A percentile compares a stretch with the other conserved stretches of the same genome.
These are phyloP conservation scores for Amaranthus palmeri DNA, from an alignment of 148 eudicot species.

Conservation along the genomic window DNA sequence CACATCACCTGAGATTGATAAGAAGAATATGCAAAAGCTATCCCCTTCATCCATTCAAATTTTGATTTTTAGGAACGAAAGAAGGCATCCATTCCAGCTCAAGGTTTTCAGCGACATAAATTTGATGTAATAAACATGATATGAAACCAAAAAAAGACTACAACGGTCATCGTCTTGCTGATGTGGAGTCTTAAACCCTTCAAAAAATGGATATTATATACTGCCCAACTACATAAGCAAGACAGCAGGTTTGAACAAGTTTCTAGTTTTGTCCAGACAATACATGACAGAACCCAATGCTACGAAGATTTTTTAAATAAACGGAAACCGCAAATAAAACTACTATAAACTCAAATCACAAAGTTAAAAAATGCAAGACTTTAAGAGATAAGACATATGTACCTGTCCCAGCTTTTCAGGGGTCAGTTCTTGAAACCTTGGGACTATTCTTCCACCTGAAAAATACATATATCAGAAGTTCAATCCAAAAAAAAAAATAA, in stretches of 20 bases:
- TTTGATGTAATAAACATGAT: too few species aligned
- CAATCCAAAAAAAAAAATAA: background rate
- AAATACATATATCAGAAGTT: background rate
- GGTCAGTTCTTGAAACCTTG: constrained; percentile 92
- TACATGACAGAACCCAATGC: background rate
- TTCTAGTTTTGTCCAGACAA: background rate
- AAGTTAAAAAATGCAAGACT: background rate
- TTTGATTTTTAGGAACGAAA: too few species aligned
- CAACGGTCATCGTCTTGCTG: too few species aligned
- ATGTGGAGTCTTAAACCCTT: background rate
- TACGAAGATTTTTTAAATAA: background rate
- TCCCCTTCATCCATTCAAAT: background rate
- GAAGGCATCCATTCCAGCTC: too few species aligned
- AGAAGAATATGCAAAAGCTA: background rate
- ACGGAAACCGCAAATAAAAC: background rate
- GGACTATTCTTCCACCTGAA: constrained; percentile 95
- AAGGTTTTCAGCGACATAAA: too few species aligned
- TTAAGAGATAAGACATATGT: constrained; percentile 29
- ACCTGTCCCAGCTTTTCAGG: constrained; percentile 86
- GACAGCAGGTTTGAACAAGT: background rate
- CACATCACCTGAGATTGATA: too few species aligned
- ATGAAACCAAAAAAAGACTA: too few species aligned
- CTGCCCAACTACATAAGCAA: background rate
- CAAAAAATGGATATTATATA: background rate
- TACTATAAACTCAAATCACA: background rate